Evolutionary conservation across 2,329 filamentous ascomycete species (phyloP).

Genomic region (Sporothrix protearum): DNA sequence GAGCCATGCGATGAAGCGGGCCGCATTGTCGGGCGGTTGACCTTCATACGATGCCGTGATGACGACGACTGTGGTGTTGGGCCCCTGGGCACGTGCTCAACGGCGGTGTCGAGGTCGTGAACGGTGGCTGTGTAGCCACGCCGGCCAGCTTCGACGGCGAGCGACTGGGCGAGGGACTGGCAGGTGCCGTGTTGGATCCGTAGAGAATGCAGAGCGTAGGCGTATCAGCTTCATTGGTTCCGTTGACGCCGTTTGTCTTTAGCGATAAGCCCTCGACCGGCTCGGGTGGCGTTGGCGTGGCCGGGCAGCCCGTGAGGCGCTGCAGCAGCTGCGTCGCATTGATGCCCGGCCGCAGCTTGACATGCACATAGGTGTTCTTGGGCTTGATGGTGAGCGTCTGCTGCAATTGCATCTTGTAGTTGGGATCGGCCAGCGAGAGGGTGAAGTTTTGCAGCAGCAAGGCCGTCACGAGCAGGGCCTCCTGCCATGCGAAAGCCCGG

Average conservation of each 20-base stretch:
- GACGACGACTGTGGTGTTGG: slow-evolving; percentile 59
- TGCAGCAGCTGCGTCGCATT: slow-evolving; percentile 34
- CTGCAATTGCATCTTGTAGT: slow-evolving; percentile 52
- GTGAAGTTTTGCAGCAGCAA: slow-evolving; percentile 67
- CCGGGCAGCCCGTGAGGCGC: slow-evolving; percentile 11
- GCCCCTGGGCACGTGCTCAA: slow-evolving; percentile 54
- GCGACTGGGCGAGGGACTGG: slow-evolving; percentile 59
- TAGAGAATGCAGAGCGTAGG: slow-evolving; percentile 60
- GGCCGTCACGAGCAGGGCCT: slow-evolving; percentile 46
- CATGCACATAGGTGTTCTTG: slow-evolving; percentile 57
- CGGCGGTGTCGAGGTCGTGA: slow-evolving; percentile 59
- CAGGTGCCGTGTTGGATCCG: slow-evolving; percentile 70
- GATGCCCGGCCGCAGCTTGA: slow-evolving; percentile 48
- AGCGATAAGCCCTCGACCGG: background rate
- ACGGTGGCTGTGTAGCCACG: slow-evolving; percentile 55
- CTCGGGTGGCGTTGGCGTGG: background rate
- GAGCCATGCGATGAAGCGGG: slow-evolving; percentile 35
- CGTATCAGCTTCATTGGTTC: background rate
- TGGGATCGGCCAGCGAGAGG: slow-evolving; percentile 58
- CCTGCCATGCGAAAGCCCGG: slow-evolving; percentile 53
- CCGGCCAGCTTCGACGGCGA: slow-evolving; percentile 55
- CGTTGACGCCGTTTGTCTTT: background rate
- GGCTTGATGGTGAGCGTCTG: slow-evolving; percentile 59
- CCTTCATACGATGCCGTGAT: slow-evolving; percentile 71
- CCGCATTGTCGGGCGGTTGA: slow-evolving; percentile 68